Percentiles rank a stretch among this genome's conserved stretches.
phyloP scores from a whole-genome alignment of 1,139 yeast genomes.

The Geotrichum fermentans region DNA sequence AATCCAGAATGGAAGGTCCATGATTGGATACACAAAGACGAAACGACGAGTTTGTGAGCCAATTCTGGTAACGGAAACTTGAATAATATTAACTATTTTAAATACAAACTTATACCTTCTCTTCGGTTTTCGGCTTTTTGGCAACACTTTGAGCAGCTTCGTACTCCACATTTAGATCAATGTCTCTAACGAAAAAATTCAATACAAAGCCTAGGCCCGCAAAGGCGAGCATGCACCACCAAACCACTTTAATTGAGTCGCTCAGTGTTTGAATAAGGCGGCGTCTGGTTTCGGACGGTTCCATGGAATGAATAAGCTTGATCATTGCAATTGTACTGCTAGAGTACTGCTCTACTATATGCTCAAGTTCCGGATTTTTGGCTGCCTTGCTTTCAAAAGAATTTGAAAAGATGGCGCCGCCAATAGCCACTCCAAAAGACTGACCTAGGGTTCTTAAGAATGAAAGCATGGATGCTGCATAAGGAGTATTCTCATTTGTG shows the following conservation, averaged over 20 bases:
- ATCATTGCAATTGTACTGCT: slow-evolving; percentile 27
- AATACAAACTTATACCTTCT: neutral
- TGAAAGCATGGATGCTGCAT: slow-evolving; percentile 49
- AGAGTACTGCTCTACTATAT: slow-evolving; percentile 14
- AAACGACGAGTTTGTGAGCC: no score
- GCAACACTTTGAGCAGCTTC: slow-evolving; percentile 27
- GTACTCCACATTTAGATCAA: slow-evolving; percentile 26
- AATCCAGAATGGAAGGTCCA: neutral
- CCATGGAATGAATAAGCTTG: slow-evolving; percentile 23
- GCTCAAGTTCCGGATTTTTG: slow-evolving; percentile 20
- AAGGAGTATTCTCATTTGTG: slow-evolving; percentile 47
- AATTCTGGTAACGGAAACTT: neutral
- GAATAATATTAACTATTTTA: neutral
- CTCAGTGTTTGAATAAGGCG: slow-evolving; percentile 24
- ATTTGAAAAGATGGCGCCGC: slow-evolving; percentile 46
- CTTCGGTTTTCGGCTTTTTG: neutral
- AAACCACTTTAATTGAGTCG: slow-evolving; percentile 25
- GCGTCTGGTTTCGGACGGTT: slow-evolving; percentile 20
- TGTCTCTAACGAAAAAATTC: slow-evolving; percentile 28
- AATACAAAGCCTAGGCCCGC: slow-evolving; percentile 25
- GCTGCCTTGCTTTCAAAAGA: slow-evolving; percentile 23
- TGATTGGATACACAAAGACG: neutral
- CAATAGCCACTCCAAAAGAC: slow-evolving; percentile 47
- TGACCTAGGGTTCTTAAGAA: slow-evolving; percentile 50
- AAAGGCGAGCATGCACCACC: slow-evolving; percentile 25